Base-by-base conservation (phyloP, 2,329 filamentous ascomycete genomes). In the Cytospora paraplurivora region DNA sequence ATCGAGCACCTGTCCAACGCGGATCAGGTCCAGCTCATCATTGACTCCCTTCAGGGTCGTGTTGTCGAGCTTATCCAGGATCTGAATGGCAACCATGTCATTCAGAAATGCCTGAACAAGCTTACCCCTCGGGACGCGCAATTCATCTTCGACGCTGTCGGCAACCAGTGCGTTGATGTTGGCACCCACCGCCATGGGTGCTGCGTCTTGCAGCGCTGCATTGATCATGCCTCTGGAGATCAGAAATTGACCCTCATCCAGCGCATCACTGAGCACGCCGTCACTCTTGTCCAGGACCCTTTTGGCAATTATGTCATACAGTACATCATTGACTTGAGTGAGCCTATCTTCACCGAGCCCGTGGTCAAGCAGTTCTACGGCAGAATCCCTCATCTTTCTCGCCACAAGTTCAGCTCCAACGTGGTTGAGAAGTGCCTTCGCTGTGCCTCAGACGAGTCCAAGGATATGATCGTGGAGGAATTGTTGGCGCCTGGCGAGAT, bases 261-360 rank as follows among this genome's bases (percentile, higher is more conserved):
- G 65, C 86, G 91, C 73, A 98, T 99, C 76, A 97, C 93, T 1
- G 83, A 88, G 61, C 90, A 97, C 73, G 92, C 93, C n/a, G 90
- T 92, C 69, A 82, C 89, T 44, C 86, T 99, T 12, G 93, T 99
- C 21, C 93, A 97, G 75, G 95, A 99, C 75, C 94, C 95, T 0
- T 99, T 97, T 70, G 95, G 95, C 73, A 99, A 99, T 78, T 99
- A 99, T 69, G 95, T 99, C 57, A 91, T 99, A 57, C 95, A 99
- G 79, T 99, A 99, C 79, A 98, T 99, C 73, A 87, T 99, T 69
- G 95, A 98, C 74, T 85, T 98, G 61, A 93, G 93, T 69, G 93
- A 99, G 73, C 83, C 89, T 13, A 82, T 82, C 69, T 97, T 97
- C 78, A 97, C 94, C 1, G 90, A 95, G 71, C 94, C 94, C 4